Evolutionary conservation across 2,329 filamentous ascomycete species (phyloP).

Genomic region (Ramichloridium luteum): DNA sequence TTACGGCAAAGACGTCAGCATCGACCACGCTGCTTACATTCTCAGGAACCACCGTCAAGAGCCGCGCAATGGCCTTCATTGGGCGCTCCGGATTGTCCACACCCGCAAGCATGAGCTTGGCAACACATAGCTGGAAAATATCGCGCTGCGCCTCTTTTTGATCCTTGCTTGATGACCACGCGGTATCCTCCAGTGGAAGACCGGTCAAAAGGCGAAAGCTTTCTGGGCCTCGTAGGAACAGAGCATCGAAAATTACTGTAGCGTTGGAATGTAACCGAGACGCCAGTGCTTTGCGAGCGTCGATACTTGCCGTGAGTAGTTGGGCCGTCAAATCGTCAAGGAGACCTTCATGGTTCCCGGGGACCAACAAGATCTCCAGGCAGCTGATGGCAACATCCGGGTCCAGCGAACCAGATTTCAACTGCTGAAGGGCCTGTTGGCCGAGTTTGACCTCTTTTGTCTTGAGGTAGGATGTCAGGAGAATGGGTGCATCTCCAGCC

Average conservation of each 20-base stretch:
- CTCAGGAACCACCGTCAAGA: slow-evolving; percentile 41
- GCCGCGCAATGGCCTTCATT: slow-evolving; percentile 47
- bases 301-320: slow-evolving; percentile 17
- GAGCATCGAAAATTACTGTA: slow-evolving; percentile 31
- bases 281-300: slow-evolving; percentile 31
- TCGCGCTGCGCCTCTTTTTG: slow-evolving; percentile 41
- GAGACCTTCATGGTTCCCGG: slow-evolving; percentile 19
- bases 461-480: slow-evolving; percentile 16
- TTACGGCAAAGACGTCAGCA: slow-evolving; percentile 65
- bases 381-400: slow-evolving; percentile 28
- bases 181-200: slow-evolving; percentile 29
- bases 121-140: slow-evolving; percentile 65
- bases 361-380: slow-evolving; percentile 31
- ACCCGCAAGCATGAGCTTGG: slow-evolving; percentile 80
- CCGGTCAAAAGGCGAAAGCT: slow-evolving; percentile 33
- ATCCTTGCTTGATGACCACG: slow-evolving; percentile 30
- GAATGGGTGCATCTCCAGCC: slow-evolving; percentile 13
- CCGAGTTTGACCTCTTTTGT: slow-evolving; percentile 28
- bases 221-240: slow-evolving; percentile 35
- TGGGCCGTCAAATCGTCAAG: slow-evolving; percentile 31
- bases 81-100: slow-evolving; percentile 56
- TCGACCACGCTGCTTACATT: slow-evolving; percentile 59
- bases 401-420: slow-evolving; percentile 23
- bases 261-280: slow-evolving; percentile 26
- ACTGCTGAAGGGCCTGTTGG: slow-evolving; percentile 24